Percentiles rank a stretch among this genome's conserved stretches.
These are phyloP conservation scores for Fusarium duplospermum DNA, from an alignment of 2,329 filamentous ascomycete species.

Conservation along the genomic window DNA sequence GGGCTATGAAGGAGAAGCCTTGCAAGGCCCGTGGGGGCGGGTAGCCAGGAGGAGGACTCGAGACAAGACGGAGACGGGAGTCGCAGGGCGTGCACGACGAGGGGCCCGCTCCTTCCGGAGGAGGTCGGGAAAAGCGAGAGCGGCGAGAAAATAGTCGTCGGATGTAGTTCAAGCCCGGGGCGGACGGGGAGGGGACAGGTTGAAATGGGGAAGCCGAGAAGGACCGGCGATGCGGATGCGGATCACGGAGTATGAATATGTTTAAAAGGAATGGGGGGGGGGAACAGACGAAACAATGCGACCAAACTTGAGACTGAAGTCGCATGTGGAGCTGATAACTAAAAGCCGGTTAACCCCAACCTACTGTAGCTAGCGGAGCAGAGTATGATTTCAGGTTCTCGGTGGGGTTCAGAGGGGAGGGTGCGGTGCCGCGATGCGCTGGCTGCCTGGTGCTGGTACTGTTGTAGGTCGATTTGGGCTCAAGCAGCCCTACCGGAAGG, in stretches of 20 bases:
- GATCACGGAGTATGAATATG: conserved; percentile 15
- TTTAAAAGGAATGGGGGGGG: conserved; percentile 16
- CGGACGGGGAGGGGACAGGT: conserved; percentile 11
- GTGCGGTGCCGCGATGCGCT: conserved; percentile 38
- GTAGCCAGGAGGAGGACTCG: conserved; percentile 6
- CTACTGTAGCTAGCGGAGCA: background rate
- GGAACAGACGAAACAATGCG: conserved; percentile 24
- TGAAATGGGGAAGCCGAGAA: conserved; percentile 6
- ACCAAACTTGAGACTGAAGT: conserved; percentile 22
- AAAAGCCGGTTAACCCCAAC: conserved; percentile 14
- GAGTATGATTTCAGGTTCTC: conserved; percentile 4
- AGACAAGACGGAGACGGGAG: conserved; percentile 12
- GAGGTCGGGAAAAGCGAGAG: background rate
- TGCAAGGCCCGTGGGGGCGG: conserved; percentile 29
- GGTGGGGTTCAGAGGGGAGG: conserved; percentile 10
- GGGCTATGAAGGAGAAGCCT: conserved; percentile 11
- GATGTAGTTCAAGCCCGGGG: background rate
- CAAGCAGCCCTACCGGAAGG: conserved; percentile 22
- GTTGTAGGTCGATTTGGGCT: background rate
- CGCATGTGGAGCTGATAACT: conserved; percentile 19
- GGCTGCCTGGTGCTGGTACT: conserved; percentile 36
- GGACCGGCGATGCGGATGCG: conserved; percentile 7
- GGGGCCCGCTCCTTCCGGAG: conserved; percentile 26
- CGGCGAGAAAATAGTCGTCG: background rate
- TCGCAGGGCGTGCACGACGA: conserved; percentile 9